Evolutionary conservation across 148 eudicot genomes (phyloP).

Genomic region (Amaranthus cruentus): DNA sequence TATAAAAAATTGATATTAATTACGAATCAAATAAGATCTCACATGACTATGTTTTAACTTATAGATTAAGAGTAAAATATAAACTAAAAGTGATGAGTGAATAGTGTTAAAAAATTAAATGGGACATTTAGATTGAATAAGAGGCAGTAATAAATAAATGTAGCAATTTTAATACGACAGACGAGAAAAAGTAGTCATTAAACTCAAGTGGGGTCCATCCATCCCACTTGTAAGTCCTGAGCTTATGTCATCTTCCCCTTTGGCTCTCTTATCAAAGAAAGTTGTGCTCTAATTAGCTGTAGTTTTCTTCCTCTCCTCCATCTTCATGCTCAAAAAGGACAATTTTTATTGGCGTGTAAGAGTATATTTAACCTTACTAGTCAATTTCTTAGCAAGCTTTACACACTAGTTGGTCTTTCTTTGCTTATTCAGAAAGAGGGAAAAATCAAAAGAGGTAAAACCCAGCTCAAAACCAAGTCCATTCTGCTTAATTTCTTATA

Average conservation of each 20-base stretch:
- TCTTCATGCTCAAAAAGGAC: not conserved
- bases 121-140: too few relatives aligned
- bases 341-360: not conserved
- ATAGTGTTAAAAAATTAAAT: too few relatives aligned
- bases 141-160: too few relatives aligned
- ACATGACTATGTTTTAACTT: too few relatives aligned
- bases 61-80: too few relatives aligned
- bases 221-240: constrained; percentile 11
- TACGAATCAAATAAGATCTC: too few relatives aligned
- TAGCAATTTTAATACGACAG: too few relatives aligned
- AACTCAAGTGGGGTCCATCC: constrained; percentile 2
- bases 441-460: not conserved
- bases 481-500: not conserved
- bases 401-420: not conserved
- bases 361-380: not conserved
- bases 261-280: constrained; percentile 8
- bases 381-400: not conserved
- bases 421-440: not conserved
- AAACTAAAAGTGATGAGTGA: too few relatives aligned
- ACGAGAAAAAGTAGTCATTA: too few relatives aligned
- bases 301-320: constrained; percentile 1
- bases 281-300: not conserved
- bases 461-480: not conserved
- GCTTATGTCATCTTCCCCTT: constrained; percentile 15
- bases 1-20: too few relatives aligned